Evolutionary conservation across 805 yeast genomes (phyloP), one percentile per base, ranked within the genome.

Genomic region (Groenewaldozyma tartarivorans): DNA sequence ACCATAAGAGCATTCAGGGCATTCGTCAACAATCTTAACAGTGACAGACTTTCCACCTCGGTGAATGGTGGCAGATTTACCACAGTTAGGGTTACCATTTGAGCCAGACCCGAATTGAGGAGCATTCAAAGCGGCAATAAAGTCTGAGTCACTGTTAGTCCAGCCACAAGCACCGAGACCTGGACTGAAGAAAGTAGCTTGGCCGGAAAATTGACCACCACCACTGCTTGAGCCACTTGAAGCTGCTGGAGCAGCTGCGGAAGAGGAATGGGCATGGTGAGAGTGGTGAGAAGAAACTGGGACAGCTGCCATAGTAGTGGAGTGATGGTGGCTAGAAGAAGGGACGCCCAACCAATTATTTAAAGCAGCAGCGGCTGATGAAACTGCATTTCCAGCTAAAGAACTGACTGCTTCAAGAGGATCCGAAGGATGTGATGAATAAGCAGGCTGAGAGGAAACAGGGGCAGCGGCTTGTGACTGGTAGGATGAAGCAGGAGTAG

Each of bases 21-120:
- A 77, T 47, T 69, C 61, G 58, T 77, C 82, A 31, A 66, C 71
- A 38, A 76, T 76, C 18, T 71, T 69, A 37, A 77, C 82, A 34
- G 63, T 66, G 43, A 75, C 79, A 13, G 75, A 60, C 53, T 71
- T 71, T 38, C 72, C 76, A 43, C 60, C 58, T 51, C 67, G 69
- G 51, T 16, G 13, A 20, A 46, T 19, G 19, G 21, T 33, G 16
- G 46, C 46, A 35, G 27, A 27, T 34, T 40, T 39, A 20, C 44
- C 44, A 22, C 48, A 46, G 40, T 29, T 36, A 35, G 44, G 42
- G 27, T 43, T 46, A 27, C 39, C 42, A 24, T 46, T 41, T 17
- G 44, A 19, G 24, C 33, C 63, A 9, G 35, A 35, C 20, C 35
- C 42, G 20, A 43, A 46, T 41, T 46, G 48, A 22, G 38, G 61